These are phyloP conservation scores for Phaseolus lunatus DNA, from an alignment of 306 rosid species.

Conservation along the genomic window DNA sequence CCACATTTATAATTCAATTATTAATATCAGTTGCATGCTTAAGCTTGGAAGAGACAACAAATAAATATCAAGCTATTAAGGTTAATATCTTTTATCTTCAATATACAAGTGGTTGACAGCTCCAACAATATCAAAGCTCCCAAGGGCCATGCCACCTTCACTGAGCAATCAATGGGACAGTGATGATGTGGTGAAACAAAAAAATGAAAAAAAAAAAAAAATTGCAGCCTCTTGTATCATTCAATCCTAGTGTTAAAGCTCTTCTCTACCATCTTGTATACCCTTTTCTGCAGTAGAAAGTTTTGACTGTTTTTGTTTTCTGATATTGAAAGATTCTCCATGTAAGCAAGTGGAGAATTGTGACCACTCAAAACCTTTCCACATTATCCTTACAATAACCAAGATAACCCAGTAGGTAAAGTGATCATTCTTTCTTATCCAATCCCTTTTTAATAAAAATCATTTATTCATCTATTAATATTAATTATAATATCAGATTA, in stretches of 20 bases:
- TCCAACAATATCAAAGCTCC: slow-evolving; percentile 96
- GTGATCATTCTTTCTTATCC: too few relatives aligned
- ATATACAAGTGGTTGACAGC: slow-evolving; percentile 92
- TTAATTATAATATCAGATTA: too few relatives aligned
- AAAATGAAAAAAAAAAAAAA: neutral
- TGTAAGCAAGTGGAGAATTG: slow-evolving; percentile 66
- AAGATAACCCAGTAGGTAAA: too few relatives aligned
- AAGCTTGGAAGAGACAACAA: too few relatives aligned
- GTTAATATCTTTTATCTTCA: too few relatives aligned
- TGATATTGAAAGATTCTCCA: slow-evolving; percentile 66
- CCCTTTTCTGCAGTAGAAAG: slow-evolving; percentile 75
- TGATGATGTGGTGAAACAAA: neutral
- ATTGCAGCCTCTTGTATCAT: slow-evolving; percentile 56
- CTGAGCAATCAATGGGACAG: slow-evolving; percentile 83
- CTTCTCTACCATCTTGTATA: slow-evolving; percentile 48
- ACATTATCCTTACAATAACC: too few relatives aligned
- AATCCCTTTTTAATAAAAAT: too few relatives aligned
- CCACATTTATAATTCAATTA: too few relatives aligned
- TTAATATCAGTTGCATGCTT: too few relatives aligned
- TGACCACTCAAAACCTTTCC: slow-evolving; percentile 74
- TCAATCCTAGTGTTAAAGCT: slow-evolving; percentile 53
- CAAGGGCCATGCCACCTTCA: slow-evolving; percentile 82
- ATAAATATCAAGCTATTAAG: too few relatives aligned
- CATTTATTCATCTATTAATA: too few relatives aligned
- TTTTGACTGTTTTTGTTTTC: slow-evolving; percentile 66